Base-by-base conservation (phyloP, 768 basidiomycete species). In the Amanita rimosa region DNA sequence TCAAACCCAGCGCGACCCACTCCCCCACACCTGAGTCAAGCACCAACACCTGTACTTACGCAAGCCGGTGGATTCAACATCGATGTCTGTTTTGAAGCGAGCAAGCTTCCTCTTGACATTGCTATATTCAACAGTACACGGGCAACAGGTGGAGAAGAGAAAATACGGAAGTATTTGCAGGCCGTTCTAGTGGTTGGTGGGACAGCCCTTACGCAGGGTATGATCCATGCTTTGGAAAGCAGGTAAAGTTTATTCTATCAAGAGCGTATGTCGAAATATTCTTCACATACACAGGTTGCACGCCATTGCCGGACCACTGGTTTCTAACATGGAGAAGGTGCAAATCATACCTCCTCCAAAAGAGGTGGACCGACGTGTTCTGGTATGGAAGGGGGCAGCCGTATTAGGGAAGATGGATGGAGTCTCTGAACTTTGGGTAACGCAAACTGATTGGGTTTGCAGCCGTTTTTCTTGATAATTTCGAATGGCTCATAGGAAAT, bases 351-450 rank as follows among this genome's bases (percentile, higher is more conserved):
- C 92, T n/a, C 85, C 92, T 2, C 93, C 94, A 1, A 86, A 93
- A 61, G 90, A 92, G 52, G 78, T 97, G 38, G 93, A 98, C 64
- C 91, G 90, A 4, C 76, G 81, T 21, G 81, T 91, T 33, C 75
- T 98, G 27, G 82, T 81, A 13, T 99, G 96, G 96, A 97, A 97
- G 63, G 96, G 96, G 8, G 91, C 85, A 5, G 79, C 85, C 6
- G 90, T 94, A 10, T 77, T 97, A 36, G 88, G 84, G 22, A 89
- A 90, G 65, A 85, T 98, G 78, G 96, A 99, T 45, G 80, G 82
- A 2, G 79, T 86, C 39, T 74, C 78, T 26, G 96, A 99, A 54
- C 66, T 97, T 49, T 98, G 95, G 95, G 71, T 98, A 22, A 78
- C 88, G 5, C 67, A 71, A 49, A 70, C 79, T 31, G 96, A 99